Evolutionary conservation across 2,329 filamentous ascomycete genomes (phyloP).

Genomic region (Aspergillus neotritici): DNA sequence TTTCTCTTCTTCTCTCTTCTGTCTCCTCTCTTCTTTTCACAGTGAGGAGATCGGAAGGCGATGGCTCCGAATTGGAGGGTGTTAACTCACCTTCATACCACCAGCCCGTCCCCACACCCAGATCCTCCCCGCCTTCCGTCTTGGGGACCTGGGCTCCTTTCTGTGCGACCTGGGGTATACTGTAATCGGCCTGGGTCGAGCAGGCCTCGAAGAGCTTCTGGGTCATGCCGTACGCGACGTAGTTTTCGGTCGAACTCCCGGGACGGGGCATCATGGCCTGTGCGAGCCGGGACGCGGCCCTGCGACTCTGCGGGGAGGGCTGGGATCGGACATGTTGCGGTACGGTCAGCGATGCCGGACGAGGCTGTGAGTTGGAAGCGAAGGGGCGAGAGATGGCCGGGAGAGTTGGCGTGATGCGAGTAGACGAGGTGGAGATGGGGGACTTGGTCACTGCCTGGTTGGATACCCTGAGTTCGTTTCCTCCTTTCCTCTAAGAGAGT

Average conservation of each 20-base stretch:
- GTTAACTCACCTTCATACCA: constrained; percentile 70
- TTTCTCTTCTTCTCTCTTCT: neutral
- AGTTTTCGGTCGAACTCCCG: constrained; percentile 54
- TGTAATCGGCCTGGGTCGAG: constrained; percentile 67
- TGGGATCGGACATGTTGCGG: too few species aligned
- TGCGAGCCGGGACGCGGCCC: constrained; percentile 23
- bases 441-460: too few species aligned
- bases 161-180: constrained; percentile 61
- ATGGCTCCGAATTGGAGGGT: neutral
- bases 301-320: constrained; percentile 10
- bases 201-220: constrained; percentile 74
- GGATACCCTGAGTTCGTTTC: too few species aligned
- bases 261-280: constrained; percentile 30
- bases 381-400: too few species aligned
- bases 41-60: neutral
- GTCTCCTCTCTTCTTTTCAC: too few species aligned
- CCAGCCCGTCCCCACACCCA: constrained; percentile 67
- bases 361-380: too few species aligned
- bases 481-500: too few species aligned
- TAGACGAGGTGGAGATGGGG: too few species aligned
- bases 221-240: constrained; percentile 73
- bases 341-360: too few species aligned
- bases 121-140: constrained; percentile 72
- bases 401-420: too few species aligned
- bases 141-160: constrained; percentile 63